These are phyloP conservation scores for Tuber microsphaerosporum DNA, from an alignment of 495 filamentous ascomycete genomes.

Conservation along the genomic window DNA sequence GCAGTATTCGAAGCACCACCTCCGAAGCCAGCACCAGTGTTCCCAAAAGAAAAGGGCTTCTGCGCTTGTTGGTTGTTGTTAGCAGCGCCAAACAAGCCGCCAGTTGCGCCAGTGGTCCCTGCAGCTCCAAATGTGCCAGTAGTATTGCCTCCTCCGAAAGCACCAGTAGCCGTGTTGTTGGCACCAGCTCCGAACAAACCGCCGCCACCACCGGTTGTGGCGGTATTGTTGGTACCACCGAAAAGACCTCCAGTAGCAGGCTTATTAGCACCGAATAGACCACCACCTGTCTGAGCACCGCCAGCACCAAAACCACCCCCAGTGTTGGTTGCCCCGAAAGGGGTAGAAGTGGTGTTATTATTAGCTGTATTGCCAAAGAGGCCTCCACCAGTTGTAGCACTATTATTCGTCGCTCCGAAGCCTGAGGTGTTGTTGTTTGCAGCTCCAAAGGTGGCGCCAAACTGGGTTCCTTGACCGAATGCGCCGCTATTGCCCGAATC, in stretches of 20 bases:
- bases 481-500: conserved; percentile 62
- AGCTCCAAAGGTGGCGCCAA: conserved; percentile 46
- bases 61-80: conserved; percentile 27
- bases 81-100: conserved; percentile 41
- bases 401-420: conserved; percentile 40
- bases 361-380: conserved; percentile 49
- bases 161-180: conserved; percentile 29
- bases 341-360: conserved; percentile 44
- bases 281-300: conserved; percentile 44
- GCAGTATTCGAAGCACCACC: conserved; percentile 47
- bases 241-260: conserved; percentile 48
- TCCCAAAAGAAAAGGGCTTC: conserved; percentile 38
- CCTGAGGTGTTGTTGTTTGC: conserved; percentile 44
- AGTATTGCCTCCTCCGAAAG: conserved; percentile 37
- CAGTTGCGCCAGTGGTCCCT: conserved; percentile 42
- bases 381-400: conserved; percentile 45
- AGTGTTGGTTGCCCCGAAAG: conserved; percentile 47
- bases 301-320: conserved; percentile 45
- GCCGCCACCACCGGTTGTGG: conserved; percentile 46
- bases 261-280: conserved; percentile 48
- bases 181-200: conserved; percentile 53
- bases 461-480: conserved; percentile 64
- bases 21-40: conserved; percentile 38
- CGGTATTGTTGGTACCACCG: conserved; percentile 44
- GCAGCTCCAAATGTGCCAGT: conserved; percentile 42